phyloP scores from a whole-genome alignment of 306 rosid genomes.

The Cucurbita pepo region DNA sequence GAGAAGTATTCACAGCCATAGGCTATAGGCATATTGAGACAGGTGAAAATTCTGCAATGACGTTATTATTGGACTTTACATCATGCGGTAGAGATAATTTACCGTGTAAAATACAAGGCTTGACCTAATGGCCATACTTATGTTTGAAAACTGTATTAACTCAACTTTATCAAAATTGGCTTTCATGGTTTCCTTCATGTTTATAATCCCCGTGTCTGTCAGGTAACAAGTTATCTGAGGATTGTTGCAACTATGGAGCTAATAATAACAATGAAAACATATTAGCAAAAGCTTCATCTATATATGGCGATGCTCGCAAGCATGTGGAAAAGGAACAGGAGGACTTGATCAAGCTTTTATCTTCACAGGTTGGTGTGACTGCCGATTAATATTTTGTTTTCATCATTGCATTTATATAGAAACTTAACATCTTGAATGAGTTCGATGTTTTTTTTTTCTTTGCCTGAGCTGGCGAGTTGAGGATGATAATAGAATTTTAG shows the following conservation, averaged over 20 bases:
- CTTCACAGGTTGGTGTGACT: conserved; percentile 48
- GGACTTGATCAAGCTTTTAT: conserved; percentile 55
- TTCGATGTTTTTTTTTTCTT: not conserved
- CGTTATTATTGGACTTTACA: not conserved
- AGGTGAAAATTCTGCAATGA: conserved; percentile 37
- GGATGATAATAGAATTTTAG: not conserved
- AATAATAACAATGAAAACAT: conserved; percentile 59
- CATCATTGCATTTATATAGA: not conserved
- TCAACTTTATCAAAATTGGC: not conserved
- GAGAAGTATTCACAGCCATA: conserved; percentile 66
- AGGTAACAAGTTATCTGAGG: conserved; percentile 97
- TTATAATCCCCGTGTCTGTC: conserved; percentile 31
- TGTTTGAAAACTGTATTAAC: not conserved
- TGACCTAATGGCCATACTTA: not conserved
- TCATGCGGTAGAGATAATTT: too few relatives aligned
- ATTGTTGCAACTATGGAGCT: conserved; percentile 92
- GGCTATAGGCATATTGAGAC: conserved; percentile 86
- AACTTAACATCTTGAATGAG: not conserved
- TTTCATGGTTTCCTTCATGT: conserved; percentile 5
- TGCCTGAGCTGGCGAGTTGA: not conserved
- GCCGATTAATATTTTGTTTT: not conserved
- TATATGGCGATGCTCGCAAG: conserved; percentile 88
- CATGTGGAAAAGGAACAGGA: conserved; percentile 97
- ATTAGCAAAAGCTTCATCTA: conserved; percentile 85
- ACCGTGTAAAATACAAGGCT: not conserved